Base-by-base conservation (phyloP, 441 rosid species). In the Syzygium syzygioides region DNA sequence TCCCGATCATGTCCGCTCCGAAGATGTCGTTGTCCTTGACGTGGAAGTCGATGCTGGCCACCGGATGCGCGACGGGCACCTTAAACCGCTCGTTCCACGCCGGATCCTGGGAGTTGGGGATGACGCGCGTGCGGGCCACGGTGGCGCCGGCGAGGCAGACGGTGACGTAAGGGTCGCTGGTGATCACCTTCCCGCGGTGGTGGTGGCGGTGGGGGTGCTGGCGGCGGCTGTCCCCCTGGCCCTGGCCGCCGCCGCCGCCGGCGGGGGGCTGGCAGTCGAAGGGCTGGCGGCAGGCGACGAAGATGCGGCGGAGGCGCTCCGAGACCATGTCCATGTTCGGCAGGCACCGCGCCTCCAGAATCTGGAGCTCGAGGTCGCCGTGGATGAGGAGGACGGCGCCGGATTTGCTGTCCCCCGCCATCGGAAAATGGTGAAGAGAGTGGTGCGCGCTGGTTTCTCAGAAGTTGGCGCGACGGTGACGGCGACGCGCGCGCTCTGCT, bases 131-230 rank as follows among this genome's bases (percentile, higher is more conserved):
- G 23, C 98, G 95, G 1, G 98, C 99, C 54, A 97, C 97, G 62
- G 93, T 96, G 17, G 96, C 98, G 7, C 95, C 96, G 6, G 94
- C 94, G 11, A 96, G 88, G 86, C 96, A 93, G 71, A 95, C 98
- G 9, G 95, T 95, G n/a, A 96, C 98, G 90, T 97, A 97, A 9
- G 99, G 98, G 41, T 97, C 99, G 91, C 98, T 97, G 84, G 98
- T 97, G 88, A 97, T 96, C 87, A 96, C 95, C 79, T 92, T 94
- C 45, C 89, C 88, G 66, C 89, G 92, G 59, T 66, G 88, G 55
- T 25, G 89, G 10, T 26, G 87, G 23, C 57, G 87, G 25, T 8
- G 86, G 57, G 18, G 9, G 14, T 11, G 5, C 14, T 13, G 53
- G 68, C 41, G 15, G 54, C 26, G 83, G 25, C 64, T 45, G 76